Evolutionary conservation across 2,329 filamentous ascomycete species (phyloP), one percentile per base, ranked within the genome.

Genomic region (Alternaria panax): DNA sequence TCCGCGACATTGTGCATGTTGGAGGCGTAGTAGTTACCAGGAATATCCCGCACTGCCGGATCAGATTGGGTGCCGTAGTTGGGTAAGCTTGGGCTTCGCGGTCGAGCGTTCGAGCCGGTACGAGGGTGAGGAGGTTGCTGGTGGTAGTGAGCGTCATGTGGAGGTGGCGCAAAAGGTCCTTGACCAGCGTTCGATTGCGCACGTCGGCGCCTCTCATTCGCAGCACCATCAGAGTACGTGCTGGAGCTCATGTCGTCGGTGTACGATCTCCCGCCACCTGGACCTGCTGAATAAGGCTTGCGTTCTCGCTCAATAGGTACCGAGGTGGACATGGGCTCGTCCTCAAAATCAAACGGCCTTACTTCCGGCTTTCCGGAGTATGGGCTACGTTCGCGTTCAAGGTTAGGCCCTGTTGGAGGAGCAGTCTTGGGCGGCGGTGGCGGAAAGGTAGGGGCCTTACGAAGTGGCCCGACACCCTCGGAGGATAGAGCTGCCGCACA

Each of bases 251-350:
- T 64, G 5, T 70, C 66, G 24, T 78, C 73, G 1, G 83, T 80
- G 59, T 88, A 85, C 3, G 80, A 73, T 71, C 88, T 90, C 7
- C 87, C 88, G 25, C 78, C 80, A 9, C 87, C 87, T 16, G 87
- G 86, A 24, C 85, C 83, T 1, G 84, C 85, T 25, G 78, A 80
- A 68, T 90, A 91, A 0, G 88, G 88, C 60, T 90, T 86, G 36
- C 88, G 81, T 67, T 90, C 86, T 6, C 88, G 85, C 69, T 91
- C 88, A 46, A 90, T 85, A 1, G 86, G 85, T 1, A 83, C 79
- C 0, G 80, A 71, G 0, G 81, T 75, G 1, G 79, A 73, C 1
- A 72, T 68, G 2, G 58, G 45, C 6, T 75, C 74, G 14, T 79
- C 72, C 2, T 77, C 75, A 3, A 67, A 65, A 7, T 74, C 80